phyloP scores from a whole-genome alignment of 768 basidiomycete species.

The Rhodotorula paludigena region DNA sequence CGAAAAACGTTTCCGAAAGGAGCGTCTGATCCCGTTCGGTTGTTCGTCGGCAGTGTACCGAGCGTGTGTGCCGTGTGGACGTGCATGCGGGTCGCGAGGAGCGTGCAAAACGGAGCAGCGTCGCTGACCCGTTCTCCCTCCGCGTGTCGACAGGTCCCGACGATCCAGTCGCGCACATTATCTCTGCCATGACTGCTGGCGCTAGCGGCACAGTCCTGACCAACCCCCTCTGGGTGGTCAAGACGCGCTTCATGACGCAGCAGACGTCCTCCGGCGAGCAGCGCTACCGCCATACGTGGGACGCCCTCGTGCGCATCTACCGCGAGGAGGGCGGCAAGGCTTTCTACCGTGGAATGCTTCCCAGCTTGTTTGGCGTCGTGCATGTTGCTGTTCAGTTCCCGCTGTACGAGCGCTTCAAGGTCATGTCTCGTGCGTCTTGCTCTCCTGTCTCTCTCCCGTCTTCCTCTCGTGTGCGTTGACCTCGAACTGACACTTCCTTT shows the following conservation, averaged over 20 bases:
- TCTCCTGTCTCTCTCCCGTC: constrained; percentile 7
- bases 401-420: constrained; percentile 86
- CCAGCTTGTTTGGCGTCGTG: constrained; percentile 83
- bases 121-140: background rate
- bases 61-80: too few relatives aligned
- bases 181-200: constrained; percentile 94
- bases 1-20: constrained; percentile 34
- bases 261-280: constrained; percentile 6
- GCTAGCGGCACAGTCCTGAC: constrained; percentile 88
- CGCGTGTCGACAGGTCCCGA: constrained; percentile 28
- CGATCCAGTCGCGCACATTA: constrained; percentile 57
- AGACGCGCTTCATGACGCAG: constrained; percentile 94
- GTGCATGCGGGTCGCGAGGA: background rate
- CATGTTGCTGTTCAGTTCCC: constrained; percentile 99
- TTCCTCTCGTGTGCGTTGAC: background rate
- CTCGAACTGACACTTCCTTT: background rate
- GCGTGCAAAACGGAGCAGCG: background rate
- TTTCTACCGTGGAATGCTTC: constrained; percentile 89
- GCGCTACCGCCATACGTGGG: constrained; percentile 80
- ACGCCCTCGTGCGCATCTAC: constrained; percentile 85
- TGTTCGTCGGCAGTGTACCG: too few relatives aligned
- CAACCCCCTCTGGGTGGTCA: constrained; percentile 97
- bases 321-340: constrained; percentile 76
- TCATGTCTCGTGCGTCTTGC: constrained; percentile 66
- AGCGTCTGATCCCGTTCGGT: constrained; percentile 35